These are phyloP conservation scores for Globisporangium nagaii DNA, from an alignment of 352 stramenopile genomes.

Conservation along the genomic window DNA sequence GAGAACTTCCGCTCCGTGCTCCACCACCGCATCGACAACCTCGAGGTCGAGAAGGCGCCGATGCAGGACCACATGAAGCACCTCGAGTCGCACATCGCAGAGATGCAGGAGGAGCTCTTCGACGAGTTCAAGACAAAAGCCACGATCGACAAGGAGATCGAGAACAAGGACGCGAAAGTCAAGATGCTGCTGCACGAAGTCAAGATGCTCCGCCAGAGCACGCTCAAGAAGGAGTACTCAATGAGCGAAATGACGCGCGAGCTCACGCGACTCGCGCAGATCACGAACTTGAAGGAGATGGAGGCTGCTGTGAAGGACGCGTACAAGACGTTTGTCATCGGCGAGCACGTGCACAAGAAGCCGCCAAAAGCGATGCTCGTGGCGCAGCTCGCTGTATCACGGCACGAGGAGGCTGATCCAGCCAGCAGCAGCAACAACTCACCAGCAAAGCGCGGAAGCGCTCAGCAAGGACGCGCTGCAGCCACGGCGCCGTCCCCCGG, in stretches of 20 bases:
- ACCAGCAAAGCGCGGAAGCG: neutral
- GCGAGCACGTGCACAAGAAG: conserved; percentile 60
- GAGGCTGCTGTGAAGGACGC: conserved; percentile 75
- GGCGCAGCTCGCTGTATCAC: conserved; percentile 2
- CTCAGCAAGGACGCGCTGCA: neutral
- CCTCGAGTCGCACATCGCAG: conserved; percentile 63
- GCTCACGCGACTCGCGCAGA: conserved; percentile 60
- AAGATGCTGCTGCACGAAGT: conserved; percentile 71
- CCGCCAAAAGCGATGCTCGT: conserved; percentile 19
- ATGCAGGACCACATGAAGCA: conserved; percentile 55
- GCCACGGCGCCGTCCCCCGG: conserved; percentile 9
- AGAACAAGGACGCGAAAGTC: conserved; percentile 71
- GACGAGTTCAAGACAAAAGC: conserved; percentile 70
- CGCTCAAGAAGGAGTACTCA: conserved; percentile 74
- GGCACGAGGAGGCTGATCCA: neutral
- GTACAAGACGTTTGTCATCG: conserved; percentile 72
- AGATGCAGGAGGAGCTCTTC: conserved; percentile 73
- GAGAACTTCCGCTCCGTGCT: conserved; percentile 83
- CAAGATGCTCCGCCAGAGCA: conserved; percentile 63
- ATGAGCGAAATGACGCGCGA: conserved; percentile 79
- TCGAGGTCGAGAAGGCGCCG: conserved; percentile 65
- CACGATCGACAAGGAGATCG: conserved; percentile 50
- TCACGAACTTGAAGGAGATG: conserved; percentile 78
- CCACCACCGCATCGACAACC: conserved; percentile 65
- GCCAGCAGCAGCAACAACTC: conserved; percentile 1